Evolutionary conservation across 768 basidiomycete species (phyloP), one percentile per base, ranked within the genome.

Genomic region (Mrakia blollopis): DNA sequence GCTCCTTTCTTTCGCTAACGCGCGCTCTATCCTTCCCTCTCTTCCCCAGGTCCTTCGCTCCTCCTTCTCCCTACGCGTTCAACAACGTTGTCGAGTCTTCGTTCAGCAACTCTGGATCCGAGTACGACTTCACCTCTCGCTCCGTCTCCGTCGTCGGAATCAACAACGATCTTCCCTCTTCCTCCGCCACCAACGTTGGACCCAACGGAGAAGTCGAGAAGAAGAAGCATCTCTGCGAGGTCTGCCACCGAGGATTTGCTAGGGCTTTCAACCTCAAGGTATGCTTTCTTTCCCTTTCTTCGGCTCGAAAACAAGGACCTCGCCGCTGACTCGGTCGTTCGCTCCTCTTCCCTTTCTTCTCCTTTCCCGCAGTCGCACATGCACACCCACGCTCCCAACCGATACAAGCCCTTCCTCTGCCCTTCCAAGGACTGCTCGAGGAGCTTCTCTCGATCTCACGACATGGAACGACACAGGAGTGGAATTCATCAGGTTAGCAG

Each of bases 371-470:
- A 83, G 81, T 83, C 94, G 0, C 94, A 97, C 83, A 90, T 92
- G 88, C 91, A 91, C 35, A 98, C 94, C 5, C 94, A 98, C 84
- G 93, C 96, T 82, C 94, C 95, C 32, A 90, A 92, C 83, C 88
- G 94, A 78, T 85, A 90, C 70, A 98, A 96, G 85, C 93, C 93
- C 8, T 91, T 93, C 82, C 87, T 90, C 63, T 98, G 94, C 83
- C 91, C 91, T 61, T 92, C 96, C 84, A 86, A 88, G 61, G 88
- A 89, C 3, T 98, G 94, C 79, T 91, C 90, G 47, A 90, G 94
- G 74, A 92, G 92, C 28, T 98, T 98, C 84, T 93, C 92, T 79
- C 90, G 95, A 80, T 92, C 96, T 84, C 94, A 98, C 82, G 94
- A 98, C 81, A 85, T 98, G 11, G 92, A 92, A 18, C 90, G 94